These are phyloP conservation scores for Phoma sp. DNA, from an alignment of 2,329 filamentous ascomycete genomes.

Conservation along the genomic window DNA sequence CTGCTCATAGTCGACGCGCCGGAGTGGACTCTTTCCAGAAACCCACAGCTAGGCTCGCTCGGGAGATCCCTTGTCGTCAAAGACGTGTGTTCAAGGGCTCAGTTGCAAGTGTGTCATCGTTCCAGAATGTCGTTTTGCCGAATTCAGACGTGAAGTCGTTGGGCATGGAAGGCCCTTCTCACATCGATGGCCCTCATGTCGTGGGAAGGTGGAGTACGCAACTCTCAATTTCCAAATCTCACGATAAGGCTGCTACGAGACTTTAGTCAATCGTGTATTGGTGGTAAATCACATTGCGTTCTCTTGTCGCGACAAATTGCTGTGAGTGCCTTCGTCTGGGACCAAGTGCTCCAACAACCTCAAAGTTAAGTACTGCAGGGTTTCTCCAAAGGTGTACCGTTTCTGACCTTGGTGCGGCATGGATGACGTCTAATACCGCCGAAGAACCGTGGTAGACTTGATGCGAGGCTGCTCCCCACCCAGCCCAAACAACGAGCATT, in stretches of 20 bases:
- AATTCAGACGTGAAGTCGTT: not conserved
- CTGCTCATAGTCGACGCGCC: not conserved
- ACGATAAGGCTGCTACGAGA: no score
- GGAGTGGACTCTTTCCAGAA: not conserved
- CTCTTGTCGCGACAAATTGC: no score
- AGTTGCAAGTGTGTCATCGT: not conserved
- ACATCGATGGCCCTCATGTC: no score
- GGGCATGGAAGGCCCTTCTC: not conserved
- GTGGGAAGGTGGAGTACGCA: no score
- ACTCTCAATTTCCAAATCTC: no score
- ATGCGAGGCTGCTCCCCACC: slow-evolving; percentile 2
- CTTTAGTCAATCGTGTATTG: no score
- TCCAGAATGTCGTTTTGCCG: not conserved
- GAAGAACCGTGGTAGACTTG: not conserved
- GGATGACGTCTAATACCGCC: slow-evolving; percentile 7
- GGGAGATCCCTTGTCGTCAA: not conserved
- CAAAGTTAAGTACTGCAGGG: no score
- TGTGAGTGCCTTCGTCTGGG: no score
- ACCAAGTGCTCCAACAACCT: no score
- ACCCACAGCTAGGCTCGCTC: not conserved
- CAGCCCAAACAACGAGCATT: slow-evolving; percentile 1
- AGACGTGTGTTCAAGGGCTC: not conserved
- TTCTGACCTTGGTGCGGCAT: not conserved
- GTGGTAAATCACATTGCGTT: no score
- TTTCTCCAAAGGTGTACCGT: not conserved